These are phyloP conservation scores for Alternaria postmessia DNA, from an alignment of 2,329 filamentous ascomycete species.

Conservation along the genomic window DNA sequence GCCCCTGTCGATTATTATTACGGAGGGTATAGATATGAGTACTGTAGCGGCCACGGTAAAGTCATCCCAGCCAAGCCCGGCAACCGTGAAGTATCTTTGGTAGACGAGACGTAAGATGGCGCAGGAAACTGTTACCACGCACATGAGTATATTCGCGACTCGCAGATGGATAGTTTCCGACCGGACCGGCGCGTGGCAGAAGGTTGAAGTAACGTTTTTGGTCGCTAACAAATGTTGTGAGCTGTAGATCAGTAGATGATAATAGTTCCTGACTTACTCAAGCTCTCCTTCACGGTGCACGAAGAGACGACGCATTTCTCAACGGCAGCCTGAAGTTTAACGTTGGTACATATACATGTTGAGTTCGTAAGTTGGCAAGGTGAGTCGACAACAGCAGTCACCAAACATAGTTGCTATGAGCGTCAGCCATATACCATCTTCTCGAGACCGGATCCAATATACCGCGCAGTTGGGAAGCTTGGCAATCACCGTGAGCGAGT, in stretches of 20 bases:
- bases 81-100: constrained; percentile 37
- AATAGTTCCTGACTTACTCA: neutral
- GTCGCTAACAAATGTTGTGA: constrained; percentile 32
- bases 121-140: constrained; percentile 42
- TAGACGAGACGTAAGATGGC: constrained; percentile 45
- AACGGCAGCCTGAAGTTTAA: constrained; percentile 5
- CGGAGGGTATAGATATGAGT: constrained; percentile 32
- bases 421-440: neutral
- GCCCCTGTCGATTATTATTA: constrained; percentile 18
- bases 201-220: constrained; percentile 50
- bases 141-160: constrained; percentile 39
- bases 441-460: neutral
- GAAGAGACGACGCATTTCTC: constrained; percentile 15
- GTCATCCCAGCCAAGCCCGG: neutral
- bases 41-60: constrained; percentile 40
- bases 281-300: neutral
- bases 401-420: constrained; percentile 22
- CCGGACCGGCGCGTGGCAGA: constrained; percentile 47
- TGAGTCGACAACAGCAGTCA: constrained; percentile 15
- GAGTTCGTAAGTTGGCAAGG: constrained; percentile 20
- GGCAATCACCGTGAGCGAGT: neutral
- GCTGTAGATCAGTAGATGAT: neutral
- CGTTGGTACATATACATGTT: constrained; percentile 23
- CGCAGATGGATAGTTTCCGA: constrained; percentile 42
- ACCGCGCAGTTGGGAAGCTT: constrained; percentile 16